Conservation (phyloP, 2,329 filamentous ascomycete genomes). For the Fusarium floridanum region DNA sequence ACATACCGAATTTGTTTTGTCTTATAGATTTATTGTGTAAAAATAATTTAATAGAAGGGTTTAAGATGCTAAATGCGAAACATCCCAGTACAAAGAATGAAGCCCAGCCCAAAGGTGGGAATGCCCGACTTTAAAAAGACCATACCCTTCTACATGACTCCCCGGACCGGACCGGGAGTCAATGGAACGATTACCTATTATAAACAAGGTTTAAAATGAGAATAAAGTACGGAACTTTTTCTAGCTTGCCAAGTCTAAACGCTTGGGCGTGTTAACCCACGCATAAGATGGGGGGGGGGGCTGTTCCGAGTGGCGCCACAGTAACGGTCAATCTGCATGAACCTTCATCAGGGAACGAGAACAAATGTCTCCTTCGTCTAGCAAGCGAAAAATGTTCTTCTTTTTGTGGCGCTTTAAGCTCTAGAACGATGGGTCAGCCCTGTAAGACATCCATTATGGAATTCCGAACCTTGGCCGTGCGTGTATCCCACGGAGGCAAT, state of each 20-base stretch:
- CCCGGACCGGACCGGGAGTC: background rate
- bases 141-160: background rate
- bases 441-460: background rate
- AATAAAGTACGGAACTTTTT: background rate
- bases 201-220: background rate
- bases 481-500: background rate
- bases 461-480: background rate
- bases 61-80: background rate
- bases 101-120: background rate
- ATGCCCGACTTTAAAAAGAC: background rate
- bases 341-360: background rate
- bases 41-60: background rate
- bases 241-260: background rate
- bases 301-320: background rate
- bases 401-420: background rate
- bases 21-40: slow-evolving; percentile 2
- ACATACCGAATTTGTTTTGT: background rate
- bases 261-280: background rate
- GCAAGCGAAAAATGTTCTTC: background rate
- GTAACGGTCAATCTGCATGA: slow-evolving; percentile 1
- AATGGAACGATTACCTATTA: background rate
- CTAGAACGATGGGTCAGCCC: slow-evolving; percentile 4
- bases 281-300: background rate
- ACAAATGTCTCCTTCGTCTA: background rate
- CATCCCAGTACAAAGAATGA: background rate